Percentiles rank a stretch among this genome's conserved stretches.
Conservation (phyloP, 495 filamentous ascomycete species). For the Neurospora sp. region DNA sequence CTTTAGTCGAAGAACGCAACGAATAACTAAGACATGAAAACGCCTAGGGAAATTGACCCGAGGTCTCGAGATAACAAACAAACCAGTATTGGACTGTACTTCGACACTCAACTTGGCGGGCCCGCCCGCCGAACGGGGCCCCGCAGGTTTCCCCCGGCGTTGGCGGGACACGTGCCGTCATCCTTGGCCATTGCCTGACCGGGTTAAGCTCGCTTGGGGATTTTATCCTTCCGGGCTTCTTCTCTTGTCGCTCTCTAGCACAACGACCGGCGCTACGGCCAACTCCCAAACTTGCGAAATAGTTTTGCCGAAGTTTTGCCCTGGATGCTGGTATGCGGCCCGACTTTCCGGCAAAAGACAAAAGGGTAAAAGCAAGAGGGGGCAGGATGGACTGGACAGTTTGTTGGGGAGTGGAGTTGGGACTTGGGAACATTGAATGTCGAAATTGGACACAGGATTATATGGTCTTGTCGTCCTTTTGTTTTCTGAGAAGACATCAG, state of each 20-base stretch:
- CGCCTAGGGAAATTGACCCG: too few species aligned
- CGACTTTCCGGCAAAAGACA: not conserved
- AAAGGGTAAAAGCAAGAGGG: not conserved
- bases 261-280: not conserved
- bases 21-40: too few species aligned
- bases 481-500: not conserved
- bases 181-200: not conserved
- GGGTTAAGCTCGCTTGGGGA: not conserved
- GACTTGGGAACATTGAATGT: not conserved
- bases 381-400: not conserved
- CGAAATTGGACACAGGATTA: not conserved
- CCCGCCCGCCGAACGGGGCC: not conserved
- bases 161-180: not conserved
- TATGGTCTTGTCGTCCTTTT: not conserved
- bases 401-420: not conserved
- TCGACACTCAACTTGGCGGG: not conserved
- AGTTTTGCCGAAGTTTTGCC: conserved; percentile 1
- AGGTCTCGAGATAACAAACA: too few species aligned
- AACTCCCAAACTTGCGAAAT: not conserved
- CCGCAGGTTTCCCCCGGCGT: not conserved
- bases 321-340: not conserved
- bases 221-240: not conserved
- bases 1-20: too few species aligned
- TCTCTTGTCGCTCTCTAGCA: not conserved
- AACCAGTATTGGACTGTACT: too few species aligned